Conservation (phyloP, 2,329 filamentous ascomycete genomes). For the Diplocarpon mali region DNA sequence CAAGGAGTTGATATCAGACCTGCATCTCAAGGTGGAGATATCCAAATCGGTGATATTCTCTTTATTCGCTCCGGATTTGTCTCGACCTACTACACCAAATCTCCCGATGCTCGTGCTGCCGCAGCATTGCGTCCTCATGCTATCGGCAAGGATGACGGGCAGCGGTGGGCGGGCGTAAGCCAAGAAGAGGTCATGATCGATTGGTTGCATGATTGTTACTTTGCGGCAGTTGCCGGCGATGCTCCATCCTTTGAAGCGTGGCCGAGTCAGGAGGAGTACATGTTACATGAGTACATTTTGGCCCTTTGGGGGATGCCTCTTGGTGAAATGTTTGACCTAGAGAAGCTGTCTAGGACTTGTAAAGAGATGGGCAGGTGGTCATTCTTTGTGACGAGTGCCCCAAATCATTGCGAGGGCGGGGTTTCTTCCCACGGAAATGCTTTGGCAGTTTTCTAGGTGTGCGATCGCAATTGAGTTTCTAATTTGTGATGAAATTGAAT, state of each 20-base stretch:
- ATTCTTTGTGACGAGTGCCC: slow-evolving; percentile 26
- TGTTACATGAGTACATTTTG: slow-evolving; percentile 26
- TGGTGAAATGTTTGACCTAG: slow-evolving; percentile 27
- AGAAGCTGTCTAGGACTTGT: slow-evolving; percentile 24
- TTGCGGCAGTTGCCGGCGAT: slow-evolving; percentile 35
- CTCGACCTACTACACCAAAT: slow-evolving; percentile 27
- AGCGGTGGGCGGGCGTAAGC: slow-evolving; percentile 37
- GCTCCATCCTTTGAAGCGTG: slow-evolving; percentile 32
- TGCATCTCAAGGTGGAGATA: slow-evolving; percentile 34
- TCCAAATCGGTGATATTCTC: slow-evolving; percentile 42
- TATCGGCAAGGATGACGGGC: slow-evolving; percentile 28
- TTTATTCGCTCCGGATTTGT: slow-evolving; percentile 40
- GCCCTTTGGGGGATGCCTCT: slow-evolving; percentile 27
- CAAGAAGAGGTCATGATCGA: slow-evolving; percentile 34
- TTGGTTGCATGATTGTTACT: slow-evolving; percentile 32
- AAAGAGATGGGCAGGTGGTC: slow-evolving; percentile 24
- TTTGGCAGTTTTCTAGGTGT: slow-evolving; percentile 30
- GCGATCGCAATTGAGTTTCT: too few relatives aligned
- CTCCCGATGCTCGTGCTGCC: slow-evolving; percentile 29
- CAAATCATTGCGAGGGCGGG: slow-evolving; percentile 35
- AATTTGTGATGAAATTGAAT: too few relatives aligned
- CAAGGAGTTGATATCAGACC: slow-evolving; percentile 26
- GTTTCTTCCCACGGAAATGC: slow-evolving; percentile 39
- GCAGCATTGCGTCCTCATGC: slow-evolving; percentile 29
- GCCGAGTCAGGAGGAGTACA: slow-evolving; percentile 20